These are phyloP conservation scores for Bipolaris victoriae DNA, from an alignment of 2,329 filamentous ascomycete species.

Conservation along the genomic window DNA sequence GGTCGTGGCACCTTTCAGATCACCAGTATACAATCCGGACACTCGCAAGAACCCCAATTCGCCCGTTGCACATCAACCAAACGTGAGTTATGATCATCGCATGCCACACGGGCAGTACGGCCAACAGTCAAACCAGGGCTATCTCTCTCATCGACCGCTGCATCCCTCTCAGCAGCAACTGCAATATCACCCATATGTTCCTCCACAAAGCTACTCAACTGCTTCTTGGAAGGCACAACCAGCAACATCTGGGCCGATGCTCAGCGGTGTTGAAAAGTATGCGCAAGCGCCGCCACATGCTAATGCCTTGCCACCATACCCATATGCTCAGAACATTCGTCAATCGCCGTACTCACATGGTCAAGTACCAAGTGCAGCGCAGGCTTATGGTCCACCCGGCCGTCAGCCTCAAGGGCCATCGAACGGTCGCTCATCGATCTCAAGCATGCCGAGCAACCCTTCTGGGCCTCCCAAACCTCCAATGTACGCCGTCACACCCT, in stretches of 20 bases:
- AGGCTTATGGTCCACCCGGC: slow-evolving; percentile 25
- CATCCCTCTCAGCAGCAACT: slow-evolving; percentile 24
- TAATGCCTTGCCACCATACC: slow-evolving; percentile 33
- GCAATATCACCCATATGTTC: slow-evolving; percentile 38
- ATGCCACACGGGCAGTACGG: slow-evolving; percentile 34
- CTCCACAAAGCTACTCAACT: slow-evolving; percentile 33
- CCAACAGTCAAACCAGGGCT: slow-evolving; percentile 22
- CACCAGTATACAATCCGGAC: slow-evolving; percentile 42
- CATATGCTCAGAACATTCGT: slow-evolving; percentile 29
- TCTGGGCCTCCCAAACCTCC: slow-evolving; percentile 42
- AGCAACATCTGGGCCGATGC: slow-evolving; percentile 27
- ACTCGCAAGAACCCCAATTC: slow-evolving; percentile 47
- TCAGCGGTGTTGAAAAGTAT: slow-evolving; percentile 37
- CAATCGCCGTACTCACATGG: slow-evolving; percentile 31
- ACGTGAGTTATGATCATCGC: slow-evolving; percentile 45
- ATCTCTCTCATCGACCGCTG: slow-evolving; percentile 29
- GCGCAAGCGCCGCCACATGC: slow-evolving; percentile 30
- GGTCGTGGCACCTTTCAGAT: slow-evolving; percentile 32
- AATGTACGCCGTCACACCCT: slow-evolving; percentile 47
- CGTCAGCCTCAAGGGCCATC: slow-evolving; percentile 35
- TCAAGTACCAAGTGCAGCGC: slow-evolving; percentile 18
- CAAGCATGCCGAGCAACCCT: slow-evolving; percentile 39
- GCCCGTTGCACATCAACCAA: slow-evolving; percentile 48
- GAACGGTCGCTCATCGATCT: slow-evolving; percentile 42
- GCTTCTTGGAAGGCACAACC: slow-evolving; percentile 34